phyloP scores from a whole-genome alignment of 768 basidiomycete genomes.

The Flagelloscypha sp. region DNA sequence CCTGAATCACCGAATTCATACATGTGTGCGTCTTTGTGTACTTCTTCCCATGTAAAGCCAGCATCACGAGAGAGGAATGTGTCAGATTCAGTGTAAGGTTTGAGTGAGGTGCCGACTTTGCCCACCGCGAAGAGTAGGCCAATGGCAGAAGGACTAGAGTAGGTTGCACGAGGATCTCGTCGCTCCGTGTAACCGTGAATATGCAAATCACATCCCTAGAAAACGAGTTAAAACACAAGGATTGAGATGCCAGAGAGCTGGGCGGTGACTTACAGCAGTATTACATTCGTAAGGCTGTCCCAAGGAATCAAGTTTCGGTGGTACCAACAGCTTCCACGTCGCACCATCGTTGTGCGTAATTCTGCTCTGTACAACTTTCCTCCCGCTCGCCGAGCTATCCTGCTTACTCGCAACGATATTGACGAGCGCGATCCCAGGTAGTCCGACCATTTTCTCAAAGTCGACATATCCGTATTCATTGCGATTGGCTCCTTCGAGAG shows the following conservation, averaged over 20 bases:
- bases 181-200: conserved; percentile 96
- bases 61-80: conserved; percentile 96
- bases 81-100: conserved; percentile 78
- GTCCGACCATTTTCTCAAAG: conserved; percentile 94
- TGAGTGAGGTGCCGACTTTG: conserved; percentile 82
- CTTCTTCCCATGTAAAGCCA: conserved; percentile 97
- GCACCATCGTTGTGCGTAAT: conserved; percentile 97
- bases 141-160: conserved; percentile 84
- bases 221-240: conserved; percentile 1
- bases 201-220: conserved; percentile 76
- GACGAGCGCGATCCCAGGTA: conserved; percentile 92
- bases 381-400: conserved; percentile 61
- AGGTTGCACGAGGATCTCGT: conserved; percentile 82
- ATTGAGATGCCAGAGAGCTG: background rate
- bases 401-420: conserved; percentile 82
- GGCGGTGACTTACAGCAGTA: conserved; percentile 50
- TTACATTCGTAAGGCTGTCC: conserved; percentile 66
- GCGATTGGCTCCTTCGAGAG: conserved; percentile 85
- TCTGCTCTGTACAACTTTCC: conserved; percentile 70
- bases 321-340: conserved; percentile 78
- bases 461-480: conserved; percentile 83
- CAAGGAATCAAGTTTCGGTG: conserved; percentile 69
- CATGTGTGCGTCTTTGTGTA: conserved; percentile 94
- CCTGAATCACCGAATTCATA: conserved; percentile 99
- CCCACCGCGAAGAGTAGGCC: conserved; percentile 96